Evolutionary conservation across 352 stramenopile genomes (phyloP).

Genomic region (Phytopythium litorale): DNA sequence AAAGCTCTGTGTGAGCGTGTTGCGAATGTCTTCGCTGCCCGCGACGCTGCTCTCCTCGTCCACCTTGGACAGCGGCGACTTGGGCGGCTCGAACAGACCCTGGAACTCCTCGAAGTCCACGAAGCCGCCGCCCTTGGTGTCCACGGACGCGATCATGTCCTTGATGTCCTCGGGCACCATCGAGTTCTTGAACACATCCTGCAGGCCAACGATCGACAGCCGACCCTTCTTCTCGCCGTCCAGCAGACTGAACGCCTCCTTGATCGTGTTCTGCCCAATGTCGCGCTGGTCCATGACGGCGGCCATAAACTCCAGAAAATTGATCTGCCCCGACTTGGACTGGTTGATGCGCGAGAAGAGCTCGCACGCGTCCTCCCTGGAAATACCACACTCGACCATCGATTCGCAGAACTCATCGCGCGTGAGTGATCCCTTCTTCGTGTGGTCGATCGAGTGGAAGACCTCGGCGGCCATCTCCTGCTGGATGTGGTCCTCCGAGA

Average conservation of each 20-base stretch:
- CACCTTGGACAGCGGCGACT: conserved; percentile 29
- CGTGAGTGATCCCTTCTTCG: conserved; percentile 83
- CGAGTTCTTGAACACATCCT: conserved; percentile 87
- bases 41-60: conserved; percentile 23
- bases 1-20: conserved; percentile 4
- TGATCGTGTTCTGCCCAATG: conserved; percentile 89
- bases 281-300: conserved; percentile 90
- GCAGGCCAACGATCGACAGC: conserved; percentile 89
- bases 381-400: conserved; percentile 86
- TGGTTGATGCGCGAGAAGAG: conserved; percentile 78
- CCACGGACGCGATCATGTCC: conserved; percentile 88
- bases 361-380: conserved; percentile 70
- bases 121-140: conserved; percentile 69
- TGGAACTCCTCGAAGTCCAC: conserved; percentile 92
- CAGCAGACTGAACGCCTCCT: conserved; percentile 88
- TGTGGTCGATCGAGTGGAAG: conserved; percentile 86
- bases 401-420: conserved; percentile 93
- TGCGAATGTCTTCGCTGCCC: conserved; percentile 3
- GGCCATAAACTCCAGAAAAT: conserved; percentile 96
- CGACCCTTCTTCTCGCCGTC: conserved; percentile 88
- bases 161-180: conserved; percentile 85
- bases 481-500: conserved; percentile 72
- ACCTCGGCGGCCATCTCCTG: conserved; percentile 75
- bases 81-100: conserved; percentile 46
- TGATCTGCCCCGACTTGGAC: conserved; percentile 82